These are phyloP conservation scores for Solanum commersonii DNA, from an alignment of 257 asterid species.

Conservation along the genomic window DNA sequence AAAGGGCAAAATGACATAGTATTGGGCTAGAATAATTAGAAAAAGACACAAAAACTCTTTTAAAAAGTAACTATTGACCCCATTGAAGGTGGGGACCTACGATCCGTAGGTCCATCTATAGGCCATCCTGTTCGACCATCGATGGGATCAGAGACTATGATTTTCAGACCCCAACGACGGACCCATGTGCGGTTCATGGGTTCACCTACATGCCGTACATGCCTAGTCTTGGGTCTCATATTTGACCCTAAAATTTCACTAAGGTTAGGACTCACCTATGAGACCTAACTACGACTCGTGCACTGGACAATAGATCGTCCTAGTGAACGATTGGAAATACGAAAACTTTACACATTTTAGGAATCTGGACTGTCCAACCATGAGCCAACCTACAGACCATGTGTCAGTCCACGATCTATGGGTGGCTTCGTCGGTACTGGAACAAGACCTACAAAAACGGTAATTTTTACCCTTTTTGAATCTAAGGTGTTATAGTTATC, in stretches of 20 bases:
- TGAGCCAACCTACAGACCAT: background rate
- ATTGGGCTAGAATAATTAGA: background rate
- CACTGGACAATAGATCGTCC: rapidly evolving
- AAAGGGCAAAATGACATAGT: background rate
- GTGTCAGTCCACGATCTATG: background rate
- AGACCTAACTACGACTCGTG: background rate
- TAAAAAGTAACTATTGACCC: background rate
- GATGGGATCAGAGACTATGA: background rate
- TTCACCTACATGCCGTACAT: background rate
- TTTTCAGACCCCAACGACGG: background rate
- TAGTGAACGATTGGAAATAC: background rate
- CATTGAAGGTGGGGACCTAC: background rate
- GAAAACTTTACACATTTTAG: background rate
- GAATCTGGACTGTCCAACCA: background rate
- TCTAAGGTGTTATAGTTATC: background rate
- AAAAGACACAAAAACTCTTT: background rate
- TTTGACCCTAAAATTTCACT: background rate
- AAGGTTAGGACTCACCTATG: background rate
- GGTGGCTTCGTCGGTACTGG: background rate
- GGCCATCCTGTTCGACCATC: background rate
- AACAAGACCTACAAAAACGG: no score
- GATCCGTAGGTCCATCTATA: background rate
- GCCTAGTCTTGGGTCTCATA: background rate
- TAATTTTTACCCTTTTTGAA: no score
- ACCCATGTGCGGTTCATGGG: background rate